Conservation (phyloP, 192 early-diverging fungal genomes). For the Lobosporangium transversale region DNA sequence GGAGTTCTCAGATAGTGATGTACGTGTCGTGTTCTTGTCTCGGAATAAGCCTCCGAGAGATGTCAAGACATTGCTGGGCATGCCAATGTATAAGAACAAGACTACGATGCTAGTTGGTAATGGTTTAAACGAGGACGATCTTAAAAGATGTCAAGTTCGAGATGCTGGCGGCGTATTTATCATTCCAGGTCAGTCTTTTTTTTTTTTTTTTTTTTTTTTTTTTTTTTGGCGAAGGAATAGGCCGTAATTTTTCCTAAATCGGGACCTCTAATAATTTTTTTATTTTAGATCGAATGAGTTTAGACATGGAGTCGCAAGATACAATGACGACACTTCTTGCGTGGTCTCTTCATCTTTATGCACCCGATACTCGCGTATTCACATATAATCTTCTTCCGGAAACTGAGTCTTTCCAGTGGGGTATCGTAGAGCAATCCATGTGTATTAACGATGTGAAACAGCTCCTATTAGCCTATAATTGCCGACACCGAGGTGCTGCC, state of each 20-base stretch:
- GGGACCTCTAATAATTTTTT: too few relatives aligned
- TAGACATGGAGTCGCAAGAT: slow-evolving; percentile 67
- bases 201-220: background rate
- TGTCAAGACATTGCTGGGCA: slow-evolving; percentile 54
- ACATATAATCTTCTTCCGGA: slow-evolving; percentile 71
- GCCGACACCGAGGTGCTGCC: slow-evolving; percentile 63
- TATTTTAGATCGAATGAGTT: slow-evolving; percentile 54
- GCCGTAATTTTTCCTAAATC: background rate
- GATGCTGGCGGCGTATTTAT: slow-evolving; percentile 60
- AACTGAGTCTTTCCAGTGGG: slow-evolving; percentile 69
- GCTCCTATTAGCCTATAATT: slow-evolving; percentile 63
- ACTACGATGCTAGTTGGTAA: slow-evolving; percentile 48
- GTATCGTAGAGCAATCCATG: slow-evolving; percentile 59
- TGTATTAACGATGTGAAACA: slow-evolving; percentile 64
- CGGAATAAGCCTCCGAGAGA: slow-evolving; percentile 58
- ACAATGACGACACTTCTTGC: slow-evolving; percentile 73
- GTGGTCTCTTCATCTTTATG: slow-evolving; percentile 72
- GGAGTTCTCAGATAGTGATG: slow-evolving; percentile 56
- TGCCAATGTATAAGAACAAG: slow-evolving; percentile 43
- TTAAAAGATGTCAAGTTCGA: slow-evolving; percentile 48
- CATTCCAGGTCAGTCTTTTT: slow-evolving; percentile 51
- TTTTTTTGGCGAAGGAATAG: too few relatives aligned
- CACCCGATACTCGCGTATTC: slow-evolving; percentile 66
- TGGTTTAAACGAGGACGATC: slow-evolving; percentile 37
- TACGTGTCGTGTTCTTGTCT: slow-evolving; percentile 61